These are phyloP conservation scores for Hypocrella siamensis DNA, from an alignment of 2,329 filamentous ascomycete species.

Conservation along the genomic window DNA sequence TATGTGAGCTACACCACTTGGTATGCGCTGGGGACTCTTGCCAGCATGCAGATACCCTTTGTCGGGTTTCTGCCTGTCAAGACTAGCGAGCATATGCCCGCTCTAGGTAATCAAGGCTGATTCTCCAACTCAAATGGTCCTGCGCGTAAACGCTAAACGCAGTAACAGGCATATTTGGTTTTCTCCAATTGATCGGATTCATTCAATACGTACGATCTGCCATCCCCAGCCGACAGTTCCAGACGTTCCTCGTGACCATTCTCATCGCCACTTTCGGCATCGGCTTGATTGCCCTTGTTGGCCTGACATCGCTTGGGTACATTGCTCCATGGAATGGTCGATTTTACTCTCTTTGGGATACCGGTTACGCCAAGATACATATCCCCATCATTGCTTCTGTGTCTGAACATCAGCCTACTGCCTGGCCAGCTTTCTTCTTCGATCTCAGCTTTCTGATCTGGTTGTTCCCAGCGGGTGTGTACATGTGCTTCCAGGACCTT, in stretches of 20 bases:
- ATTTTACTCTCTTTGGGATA: conserved; percentile 99
- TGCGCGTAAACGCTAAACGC: no score
- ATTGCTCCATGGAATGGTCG: conserved; percentile 96
- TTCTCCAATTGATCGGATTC: conserved; percentile 85
- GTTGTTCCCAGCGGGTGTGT: conserved; percentile 97
- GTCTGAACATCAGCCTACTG: conserved; percentile 96
- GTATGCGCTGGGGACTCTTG: conserved; percentile 91
- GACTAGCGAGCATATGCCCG: conserved; percentile 97
- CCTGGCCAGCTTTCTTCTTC: conserved; percentile 99
- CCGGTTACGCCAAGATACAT: conserved; percentile 95
- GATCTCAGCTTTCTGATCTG: conserved; percentile 97
- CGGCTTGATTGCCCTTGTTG: conserved; percentile 60
- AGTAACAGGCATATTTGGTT: conserved; percentile 69
- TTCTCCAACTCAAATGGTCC: conserved; percentile 6
- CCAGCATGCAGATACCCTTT: conserved; percentile 98
- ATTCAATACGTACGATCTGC: conserved; percentile 82
- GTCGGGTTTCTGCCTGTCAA: conserved; percentile 93
- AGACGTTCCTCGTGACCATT: conserved; percentile 67
- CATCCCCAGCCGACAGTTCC: conserved; percentile 84
- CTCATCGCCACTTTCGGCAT: conserved; percentile 61
- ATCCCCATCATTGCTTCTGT: conserved; percentile 99
- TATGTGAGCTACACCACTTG: conserved; percentile 97
- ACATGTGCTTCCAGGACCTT: conserved; percentile 90
- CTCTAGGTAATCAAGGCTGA: conserved; percentile 45
- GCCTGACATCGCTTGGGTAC: conserved; percentile 75